phyloP scores from a whole-genome alignment of 805 yeast genomes.

The Candida ficus region DNA sequence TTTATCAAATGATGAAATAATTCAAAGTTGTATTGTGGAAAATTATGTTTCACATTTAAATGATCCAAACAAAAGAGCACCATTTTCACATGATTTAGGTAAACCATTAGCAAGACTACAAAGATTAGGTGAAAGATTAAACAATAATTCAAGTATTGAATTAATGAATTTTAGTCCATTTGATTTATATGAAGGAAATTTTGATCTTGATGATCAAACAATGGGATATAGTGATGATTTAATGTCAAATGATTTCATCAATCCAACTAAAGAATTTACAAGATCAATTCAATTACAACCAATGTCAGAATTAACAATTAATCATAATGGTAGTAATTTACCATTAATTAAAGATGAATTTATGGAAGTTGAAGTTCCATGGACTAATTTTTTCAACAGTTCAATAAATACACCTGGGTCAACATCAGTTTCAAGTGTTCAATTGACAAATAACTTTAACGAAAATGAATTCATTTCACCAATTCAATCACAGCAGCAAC shows the following conservation, averaged over 20 bases:
- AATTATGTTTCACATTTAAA: slow-evolving; percentile 13
- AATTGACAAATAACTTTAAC: too few species aligned
- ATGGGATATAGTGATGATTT: too few species aligned
- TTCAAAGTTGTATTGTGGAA: slow-evolving; percentile 55
- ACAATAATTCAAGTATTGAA: slow-evolving; percentile 5
- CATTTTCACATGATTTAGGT: slow-evolving; percentile 24
- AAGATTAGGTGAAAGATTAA: slow-evolving; percentile 19
- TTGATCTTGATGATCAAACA: slow-evolving; percentile 1
- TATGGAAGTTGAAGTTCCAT: slow-evolving; percentile 9
- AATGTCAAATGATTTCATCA: too few species aligned
- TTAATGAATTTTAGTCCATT: slow-evolving; percentile 10
- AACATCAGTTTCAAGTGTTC: not conserved
- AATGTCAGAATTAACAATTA: slow-evolving; percentile 20
- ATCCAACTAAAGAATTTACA: too few species aligned
- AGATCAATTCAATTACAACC: slow-evolving; percentile 11
- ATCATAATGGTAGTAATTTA: not conserved
- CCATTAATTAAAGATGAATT: slow-evolving; percentile 7
- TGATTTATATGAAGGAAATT: slow-evolving; percentile 2
- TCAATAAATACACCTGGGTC: not conserved
- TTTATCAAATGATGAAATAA: slow-evolving; percentile 54
- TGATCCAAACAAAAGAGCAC: slow-evolving; percentile 19
- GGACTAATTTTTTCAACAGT: slow-evolving; percentile 2
- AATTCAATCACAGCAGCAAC: too few species aligned
- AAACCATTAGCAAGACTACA: slow-evolving; percentile 21
- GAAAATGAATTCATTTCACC: too few species aligned